A percentile compares a stretch with the other conserved stretches of the same genome.
These are phyloP conservation scores for Chalara sp. DNA, from an alignment of 2,329 filamentous ascomycete species.

Conservation along the genomic window DNA sequence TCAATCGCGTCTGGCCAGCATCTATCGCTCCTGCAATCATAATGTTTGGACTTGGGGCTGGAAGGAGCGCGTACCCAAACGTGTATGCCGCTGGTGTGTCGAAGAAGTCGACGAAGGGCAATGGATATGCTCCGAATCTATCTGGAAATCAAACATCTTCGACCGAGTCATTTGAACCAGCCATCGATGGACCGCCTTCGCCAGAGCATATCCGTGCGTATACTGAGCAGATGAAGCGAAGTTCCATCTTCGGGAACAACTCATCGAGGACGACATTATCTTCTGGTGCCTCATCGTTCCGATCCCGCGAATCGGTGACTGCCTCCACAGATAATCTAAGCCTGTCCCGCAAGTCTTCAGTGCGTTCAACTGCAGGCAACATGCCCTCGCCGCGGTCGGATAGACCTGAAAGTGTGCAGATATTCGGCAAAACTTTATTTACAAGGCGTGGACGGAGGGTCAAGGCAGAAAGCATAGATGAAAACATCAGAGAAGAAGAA, in stretches of 20 bases:
- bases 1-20: slow-evolving; percentile 6
- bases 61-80: slow-evolving; percentile 11
- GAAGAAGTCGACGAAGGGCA: slow-evolving; percentile 11
- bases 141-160: slow-evolving; percentile 8
- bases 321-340: slow-evolving; percentile 26
- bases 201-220: slow-evolving; percentile 52
- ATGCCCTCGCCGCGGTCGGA: slow-evolving; percentile 40
- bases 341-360: slow-evolving; percentile 50
- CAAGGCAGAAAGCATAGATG: slow-evolving; percentile 9
- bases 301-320: slow-evolving; percentile 32
- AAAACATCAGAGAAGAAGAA: slow-evolving; percentile 9
- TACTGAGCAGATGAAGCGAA: slow-evolving; percentile 51
- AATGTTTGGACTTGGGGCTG: slow-evolving; percentile 18
- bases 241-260: slow-evolving; percentile 41
- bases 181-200: slow-evolving; percentile 54
- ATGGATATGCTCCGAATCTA: not conserved
- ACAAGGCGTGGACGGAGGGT: slow-evolving; percentile 41
- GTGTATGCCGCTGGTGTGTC: slow-evolving; percentile 5
- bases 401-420: slow-evolving; percentile 51
- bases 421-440: slow-evolving; percentile 49
- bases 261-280: slow-evolving; percentile 40
- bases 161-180: slow-evolving; percentile 46
- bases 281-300: slow-evolving; percentile 49
- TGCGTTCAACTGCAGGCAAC: slow-evolving; percentile 46
- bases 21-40: slow-evolving; percentile 16